These are phyloP conservation scores for Aspergillus latus DNA, from an alignment of 2,329 filamentous ascomycete genomes.

Conservation along the genomic window DNA sequence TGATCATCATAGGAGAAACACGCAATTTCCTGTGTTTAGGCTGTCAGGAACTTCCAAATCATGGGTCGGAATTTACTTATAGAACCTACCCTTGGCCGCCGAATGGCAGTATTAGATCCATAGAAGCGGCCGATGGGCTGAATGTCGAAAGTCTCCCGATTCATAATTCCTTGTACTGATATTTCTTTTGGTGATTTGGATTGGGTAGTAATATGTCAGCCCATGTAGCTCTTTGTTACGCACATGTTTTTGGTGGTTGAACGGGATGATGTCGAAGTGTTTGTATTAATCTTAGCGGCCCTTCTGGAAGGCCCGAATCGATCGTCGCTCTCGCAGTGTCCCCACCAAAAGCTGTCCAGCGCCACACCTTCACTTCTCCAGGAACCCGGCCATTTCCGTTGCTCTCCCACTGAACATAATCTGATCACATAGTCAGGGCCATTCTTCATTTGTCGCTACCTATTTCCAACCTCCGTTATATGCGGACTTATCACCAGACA, in stretches of 20 bases:
- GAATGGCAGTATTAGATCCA: constrained; percentile 68
- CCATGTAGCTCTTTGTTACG: background rate
- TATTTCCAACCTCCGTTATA: background rate
- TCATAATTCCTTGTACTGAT: constrained; percentile 26
- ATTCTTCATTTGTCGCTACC: background rate
- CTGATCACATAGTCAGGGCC: background rate
- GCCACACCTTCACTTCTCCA: constrained; percentile 7
- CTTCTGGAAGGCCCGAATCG: constrained; percentile 15
- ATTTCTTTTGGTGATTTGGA: background rate
- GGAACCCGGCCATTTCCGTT: background rate
- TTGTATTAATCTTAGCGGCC: constrained; percentile 9
- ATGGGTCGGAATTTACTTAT: background rate
- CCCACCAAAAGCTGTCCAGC: constrained; percentile 21
- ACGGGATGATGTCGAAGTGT: background rate
- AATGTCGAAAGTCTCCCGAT: constrained; percentile 57
- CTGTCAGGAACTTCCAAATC: constrained; percentile 10
- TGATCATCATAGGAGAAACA: constrained; percentile 91
- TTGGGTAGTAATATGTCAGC: background rate
- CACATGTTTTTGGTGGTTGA: background rate
- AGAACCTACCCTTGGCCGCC: constrained; percentile 65
- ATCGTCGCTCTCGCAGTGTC: background rate
- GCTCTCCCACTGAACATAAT: background rate
- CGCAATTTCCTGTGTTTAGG: constrained; percentile 70
- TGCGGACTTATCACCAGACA: constrained; percentile 9
- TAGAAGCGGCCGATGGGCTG: constrained; percentile 69